A percentile compares a stretch with the other conserved stretches of the same genome.
These are phyloP conservation scores for Solanum ossicruentum DNA, from an alignment of 257 asterid genomes.

Conservation along the genomic window DNA sequence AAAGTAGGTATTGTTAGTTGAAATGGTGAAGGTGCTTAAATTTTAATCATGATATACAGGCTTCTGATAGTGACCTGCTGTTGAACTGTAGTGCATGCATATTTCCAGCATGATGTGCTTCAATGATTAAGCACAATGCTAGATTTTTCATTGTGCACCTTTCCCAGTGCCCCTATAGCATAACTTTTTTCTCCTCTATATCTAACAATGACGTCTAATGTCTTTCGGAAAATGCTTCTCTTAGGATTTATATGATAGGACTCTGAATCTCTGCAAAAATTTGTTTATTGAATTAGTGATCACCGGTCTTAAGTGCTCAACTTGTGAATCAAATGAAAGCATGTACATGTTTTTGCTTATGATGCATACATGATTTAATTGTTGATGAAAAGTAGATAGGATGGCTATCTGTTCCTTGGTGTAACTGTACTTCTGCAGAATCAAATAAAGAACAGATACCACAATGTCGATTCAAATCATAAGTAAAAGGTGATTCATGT, in stretches of 20 bases:
- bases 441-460: not conserved
- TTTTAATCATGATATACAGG: not conserved
- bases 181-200: not conserved
- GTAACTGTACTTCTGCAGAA: not conserved
- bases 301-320: not conserved
- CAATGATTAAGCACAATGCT: not conserved
- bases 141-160: not conserved
- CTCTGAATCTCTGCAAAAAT: not conserved
- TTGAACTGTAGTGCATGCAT: not conserved
- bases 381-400: not conserved
- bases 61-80: not conserved
- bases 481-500: not conserved
- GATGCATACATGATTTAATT: not conserved
- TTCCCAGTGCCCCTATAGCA: not conserved
- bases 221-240: not conserved
- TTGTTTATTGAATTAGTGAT: not conserved
- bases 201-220: not conserved
- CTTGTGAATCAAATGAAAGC: not conserved
- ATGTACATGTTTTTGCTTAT: not conserved
- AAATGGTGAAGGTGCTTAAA: not conserved
- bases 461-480: not conserved
- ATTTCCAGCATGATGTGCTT: not conserved
- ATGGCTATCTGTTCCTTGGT: not conserved
- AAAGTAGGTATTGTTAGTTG: not conserved
- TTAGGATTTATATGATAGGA: not conserved